A percentile compares a stretch with the other conserved stretches of the same genome.
phyloP scores from a whole-genome alignment of 2,329 filamentous ascomycete species.

The Onygenales sp. region DNA sequence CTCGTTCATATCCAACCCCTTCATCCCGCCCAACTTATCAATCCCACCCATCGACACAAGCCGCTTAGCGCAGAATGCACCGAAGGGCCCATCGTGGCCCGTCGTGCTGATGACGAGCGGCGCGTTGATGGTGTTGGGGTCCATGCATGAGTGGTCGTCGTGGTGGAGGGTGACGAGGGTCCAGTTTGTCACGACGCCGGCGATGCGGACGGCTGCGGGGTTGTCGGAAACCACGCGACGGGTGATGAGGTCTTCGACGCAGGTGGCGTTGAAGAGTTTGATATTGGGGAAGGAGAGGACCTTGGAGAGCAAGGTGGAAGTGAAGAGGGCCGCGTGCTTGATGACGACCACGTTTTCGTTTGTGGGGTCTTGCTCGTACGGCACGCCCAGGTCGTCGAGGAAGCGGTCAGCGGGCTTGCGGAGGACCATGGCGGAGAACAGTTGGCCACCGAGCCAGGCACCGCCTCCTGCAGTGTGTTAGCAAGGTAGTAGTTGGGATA shows the following conservation, averaged over 20 bases:
- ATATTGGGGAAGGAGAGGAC: conserved; percentile 80
- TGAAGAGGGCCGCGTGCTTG: conserved; percentile 90
- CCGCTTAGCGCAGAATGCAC: conserved; percentile 83
- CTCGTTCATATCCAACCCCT: conserved; percentile 82
- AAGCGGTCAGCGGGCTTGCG: conserved; percentile 84
- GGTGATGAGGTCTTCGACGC: conserved; percentile 87
- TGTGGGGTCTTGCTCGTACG: conserved; percentile 80
- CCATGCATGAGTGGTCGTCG: conserved; percentile 90
- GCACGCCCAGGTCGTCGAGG: conserved; percentile 68
- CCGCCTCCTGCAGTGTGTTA: conserved; percentile 54
- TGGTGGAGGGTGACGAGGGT: conserved; percentile 81
- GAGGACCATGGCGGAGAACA: conserved; percentile 94
- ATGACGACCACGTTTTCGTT: conserved; percentile 84
- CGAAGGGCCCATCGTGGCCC: conserved; percentile 83
- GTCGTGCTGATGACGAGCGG: conserved; percentile 82
- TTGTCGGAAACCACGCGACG: conserved; percentile 48
- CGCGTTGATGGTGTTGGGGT: conserved; percentile 93
- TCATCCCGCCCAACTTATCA: conserved; percentile 81
- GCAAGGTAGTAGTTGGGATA: not conserved
- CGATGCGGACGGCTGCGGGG: conserved; percentile 55
- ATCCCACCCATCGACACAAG: conserved; percentile 81
- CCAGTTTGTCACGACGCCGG: conserved; percentile 93
- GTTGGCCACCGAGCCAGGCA: conserved; percentile 87
- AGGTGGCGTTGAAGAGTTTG: conserved; percentile 92
- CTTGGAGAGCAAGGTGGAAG: conserved; percentile 72